Evolutionary conservation across 2,329 filamentous ascomycete species (phyloP).

Genomic region (Colletotrichum phormii): DNA sequence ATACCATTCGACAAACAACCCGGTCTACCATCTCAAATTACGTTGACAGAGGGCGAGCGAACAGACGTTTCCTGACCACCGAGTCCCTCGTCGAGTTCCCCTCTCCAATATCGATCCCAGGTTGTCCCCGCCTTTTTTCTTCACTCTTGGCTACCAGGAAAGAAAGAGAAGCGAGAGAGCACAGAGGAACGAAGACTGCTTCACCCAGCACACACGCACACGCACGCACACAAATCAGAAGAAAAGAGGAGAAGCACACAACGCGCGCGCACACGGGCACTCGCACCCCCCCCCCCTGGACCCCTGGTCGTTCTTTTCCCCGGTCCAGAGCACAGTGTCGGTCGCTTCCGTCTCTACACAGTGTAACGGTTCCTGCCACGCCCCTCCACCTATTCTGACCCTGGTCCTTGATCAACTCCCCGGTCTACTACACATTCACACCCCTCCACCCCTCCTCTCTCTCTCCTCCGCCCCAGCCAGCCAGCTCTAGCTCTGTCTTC

Average conservation of each 20-base stretch:
- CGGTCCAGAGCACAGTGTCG: slow-evolving; percentile 32
- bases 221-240: slow-evolving; percentile 24
- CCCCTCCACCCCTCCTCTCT: slow-evolving; percentile 39
- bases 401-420: slow-evolving; percentile 20
- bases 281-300: not conserved
- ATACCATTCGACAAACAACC: slow-evolving; percentile 36
- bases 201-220: slow-evolving; percentile 6
- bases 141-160: slow-evolving; percentile 18
- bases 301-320: slow-evolving; percentile 22
- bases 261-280: not conserved
- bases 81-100: slow-evolving; percentile 10
- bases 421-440: slow-evolving; percentile 28
- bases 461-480: slow-evolving; percentile 36
- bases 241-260: slow-evolving; percentile 18
- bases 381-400: slow-evolving; percentile 9
- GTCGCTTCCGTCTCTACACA: not conserved
- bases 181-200: slow-evolving; percentile 15
- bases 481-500: slow-evolving; percentile 35
- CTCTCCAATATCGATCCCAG: slow-evolving; percentile 13
- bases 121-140: slow-evolving; percentile 17
- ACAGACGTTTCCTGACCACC: slow-evolving; percentile 24
- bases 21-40: slow-evolving; percentile 33
- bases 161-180: slow-evolving; percentile 6
- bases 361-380: slow-evolving; percentile 30
- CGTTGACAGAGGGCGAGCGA: slow-evolving; percentile 30